A percentile compares a stretch with the other conserved stretches of the same genome.
phyloP scores from a whole-genome alignment of 73 alveolate genomes.

The Paramecium sonneborni region DNA sequence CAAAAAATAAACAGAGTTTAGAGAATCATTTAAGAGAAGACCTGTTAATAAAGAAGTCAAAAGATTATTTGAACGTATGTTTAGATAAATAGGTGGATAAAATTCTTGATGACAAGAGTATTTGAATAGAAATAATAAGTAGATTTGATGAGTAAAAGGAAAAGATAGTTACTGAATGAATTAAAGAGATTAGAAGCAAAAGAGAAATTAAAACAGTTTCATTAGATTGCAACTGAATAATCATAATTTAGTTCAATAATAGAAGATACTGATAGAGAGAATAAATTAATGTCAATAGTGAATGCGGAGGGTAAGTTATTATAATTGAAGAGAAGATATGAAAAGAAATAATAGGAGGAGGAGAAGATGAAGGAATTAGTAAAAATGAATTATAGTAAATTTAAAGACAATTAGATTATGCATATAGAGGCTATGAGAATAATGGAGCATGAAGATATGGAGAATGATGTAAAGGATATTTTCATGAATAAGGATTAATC shows the following conservation, averaged over 20 bases:
- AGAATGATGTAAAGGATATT: not conserved
- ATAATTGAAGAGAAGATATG: slow-evolving; percentile 27
- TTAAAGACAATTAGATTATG: not conserved
- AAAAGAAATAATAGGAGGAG: not conserved
- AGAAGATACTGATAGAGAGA: not conserved
- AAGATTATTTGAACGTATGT: not conserved
- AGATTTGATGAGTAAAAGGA: slow-evolving; percentile 10
- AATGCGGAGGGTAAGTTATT: slow-evolving; percentile 38
- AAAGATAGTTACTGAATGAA: not conserved
- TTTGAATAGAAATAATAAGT: not conserved
- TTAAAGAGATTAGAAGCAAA: not conserved
- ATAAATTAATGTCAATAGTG: not conserved
- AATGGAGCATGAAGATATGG: not conserved
- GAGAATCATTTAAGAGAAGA: slow-evolving; percentile 40
- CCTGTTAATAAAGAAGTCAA: not conserved
- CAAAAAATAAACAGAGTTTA: not conserved
- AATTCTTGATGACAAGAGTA: slow-evolving; percentile 10
- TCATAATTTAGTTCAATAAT: not conserved
- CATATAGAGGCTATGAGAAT: not conserved
- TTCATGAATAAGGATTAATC: not conserved
- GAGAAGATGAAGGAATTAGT: not conserved
- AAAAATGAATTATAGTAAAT: not conserved
- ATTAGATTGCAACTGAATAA: not conserved
- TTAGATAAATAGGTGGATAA: not conserved
- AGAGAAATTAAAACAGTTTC: not conserved